Evolutionary conservation across 371 early-diverging fungal genomes (phyloP).

Genomic region (Mucor mucedo): DNA sequence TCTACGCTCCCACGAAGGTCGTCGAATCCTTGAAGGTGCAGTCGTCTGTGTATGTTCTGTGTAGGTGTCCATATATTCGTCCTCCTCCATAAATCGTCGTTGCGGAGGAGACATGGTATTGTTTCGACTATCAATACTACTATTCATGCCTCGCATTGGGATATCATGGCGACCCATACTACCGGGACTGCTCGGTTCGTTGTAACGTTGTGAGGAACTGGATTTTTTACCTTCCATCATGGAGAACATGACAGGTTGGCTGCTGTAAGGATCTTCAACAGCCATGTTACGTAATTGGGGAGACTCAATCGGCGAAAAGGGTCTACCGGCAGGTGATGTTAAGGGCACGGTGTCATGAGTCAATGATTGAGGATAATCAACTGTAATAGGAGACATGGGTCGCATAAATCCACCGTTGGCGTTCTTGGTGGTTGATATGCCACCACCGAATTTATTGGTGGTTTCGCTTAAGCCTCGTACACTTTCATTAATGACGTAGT

Average conservation of each 20-base stretch:
- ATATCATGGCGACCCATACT: constrained; percentile 7
- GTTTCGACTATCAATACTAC: neutral
- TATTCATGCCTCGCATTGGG: constrained; percentile 20
- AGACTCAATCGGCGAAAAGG: constrained; percentile 24
- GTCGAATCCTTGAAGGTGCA: constrained; percentile 20
- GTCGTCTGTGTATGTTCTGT: constrained; percentile 10
- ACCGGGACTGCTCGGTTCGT: neutral
- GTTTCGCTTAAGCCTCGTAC: neutral
- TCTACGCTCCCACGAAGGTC: constrained; percentile 27
- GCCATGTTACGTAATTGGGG: constrained; percentile 27
- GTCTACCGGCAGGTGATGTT: constrained; percentile 25
- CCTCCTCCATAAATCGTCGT: constrained; percentile 7
- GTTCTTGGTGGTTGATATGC: constrained; percentile 6
- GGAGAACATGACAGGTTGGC: constrained; percentile 44
- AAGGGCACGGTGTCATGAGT: constrained; percentile 31
- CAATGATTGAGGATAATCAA: constrained; percentile 34
- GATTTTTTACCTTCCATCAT: constrained; percentile 32
- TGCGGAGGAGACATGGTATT: constrained; percentile 12
- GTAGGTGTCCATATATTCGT: constrained; percentile 1
- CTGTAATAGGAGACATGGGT: constrained; percentile 43
- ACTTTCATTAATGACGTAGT: constrained; percentile 5
- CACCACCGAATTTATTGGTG: constrained; percentile 5
- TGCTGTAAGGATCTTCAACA: constrained; percentile 46
- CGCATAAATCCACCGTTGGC: constrained; percentile 42
- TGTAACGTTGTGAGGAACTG: neutral